Base-by-base conservation (phyloP, 306 rosid species). In the Rubus idaeus region DNA sequence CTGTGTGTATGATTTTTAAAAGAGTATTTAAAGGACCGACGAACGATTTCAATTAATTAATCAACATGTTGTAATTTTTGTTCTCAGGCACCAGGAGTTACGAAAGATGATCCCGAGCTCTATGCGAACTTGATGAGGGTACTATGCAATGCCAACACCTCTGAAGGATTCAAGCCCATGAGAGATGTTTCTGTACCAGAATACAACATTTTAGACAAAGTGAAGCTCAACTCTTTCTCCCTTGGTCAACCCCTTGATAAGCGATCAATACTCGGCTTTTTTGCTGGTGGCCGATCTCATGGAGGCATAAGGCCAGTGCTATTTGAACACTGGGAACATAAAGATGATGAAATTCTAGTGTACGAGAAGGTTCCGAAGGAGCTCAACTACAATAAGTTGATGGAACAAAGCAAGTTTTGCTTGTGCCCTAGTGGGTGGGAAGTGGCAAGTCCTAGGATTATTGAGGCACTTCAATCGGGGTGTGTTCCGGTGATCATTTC, bases 391-490 rank as follows among this genome's bases (percentile, higher is more conserved):
- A 2, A 40, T 2, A 42, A 51, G 5, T 40, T 86, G 16, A 86
- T 93, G 86, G 87, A 79, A 0, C 80, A 57, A 0, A 86, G 89
- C 85, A 93, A 79, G 82, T 93, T 86, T 55, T 90, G 97, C 44
- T 67, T 93, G 79, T 90, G 96, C 75, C 96, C 96, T 1, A 93
- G 97, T 80, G 97, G 97, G 0, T 89, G 75, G 42, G 96, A 93
- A 77, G 97, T 93, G 14, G 97, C 97, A 0, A 93, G 97, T 71
- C 91, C 97, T 2, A 88, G 97, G 52, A 6, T 93, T 5, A 96
- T 88, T 40, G 88, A 87, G 26, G 80, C 97, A 3, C 89, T 89
- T 40, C 75, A 73, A 10, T 39, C 84, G 5, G 96, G 92, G 0
- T 93, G 96, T 64, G 91, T 93, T 0, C 97, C 97, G 0, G 94